phyloP scores from a whole-genome alignment of 768 basidiomycete genomes.

The Tulasnella sp. region DNA sequence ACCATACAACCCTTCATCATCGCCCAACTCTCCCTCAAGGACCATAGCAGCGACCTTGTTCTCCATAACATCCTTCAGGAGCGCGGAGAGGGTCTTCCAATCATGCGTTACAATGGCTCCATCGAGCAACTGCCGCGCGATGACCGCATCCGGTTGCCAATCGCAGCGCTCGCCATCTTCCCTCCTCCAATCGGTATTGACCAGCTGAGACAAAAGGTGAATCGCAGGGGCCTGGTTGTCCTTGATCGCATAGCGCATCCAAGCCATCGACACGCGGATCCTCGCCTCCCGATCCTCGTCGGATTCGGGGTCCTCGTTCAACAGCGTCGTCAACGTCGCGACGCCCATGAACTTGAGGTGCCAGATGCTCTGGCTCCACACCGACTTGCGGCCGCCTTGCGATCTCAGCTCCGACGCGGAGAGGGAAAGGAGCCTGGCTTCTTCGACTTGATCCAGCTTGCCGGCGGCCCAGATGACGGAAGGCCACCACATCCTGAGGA shows the following conservation, averaged over 20 bases:
- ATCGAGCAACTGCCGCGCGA: neutral
- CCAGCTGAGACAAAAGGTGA: neutral
- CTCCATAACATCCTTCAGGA: constrained; percentile 8
- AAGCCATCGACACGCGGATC: neutral
- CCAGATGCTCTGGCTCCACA: neutral
- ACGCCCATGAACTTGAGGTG: neutral
- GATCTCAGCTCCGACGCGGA: neutral
- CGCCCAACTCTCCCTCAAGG: neutral
- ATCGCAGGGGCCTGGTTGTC: constrained; percentile 2
- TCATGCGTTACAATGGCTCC: neutral
- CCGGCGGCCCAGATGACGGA: constrained; percentile 47
- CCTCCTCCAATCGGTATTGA: neutral
- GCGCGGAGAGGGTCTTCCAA: neutral
- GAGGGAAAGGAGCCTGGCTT: neutral
- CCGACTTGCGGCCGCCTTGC: neutral
- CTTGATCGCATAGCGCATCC: neutral
- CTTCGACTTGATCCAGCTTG: constrained; percentile 24
- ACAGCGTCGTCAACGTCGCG: neutral
- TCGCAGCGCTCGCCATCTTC: neutral
- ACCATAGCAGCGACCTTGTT: neutral
- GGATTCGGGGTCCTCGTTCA: neutral
- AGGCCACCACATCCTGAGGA: constrained; percentile 53
- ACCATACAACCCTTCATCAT: neutral
- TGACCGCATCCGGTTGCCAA: neutral
- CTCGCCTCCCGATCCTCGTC: neutral